Evolutionary conservation across 768 basidiomycete species (phyloP), one percentile per base, ranked within the genome.

Genomic region (Cystofilobasidium bisporidii): DNA sequence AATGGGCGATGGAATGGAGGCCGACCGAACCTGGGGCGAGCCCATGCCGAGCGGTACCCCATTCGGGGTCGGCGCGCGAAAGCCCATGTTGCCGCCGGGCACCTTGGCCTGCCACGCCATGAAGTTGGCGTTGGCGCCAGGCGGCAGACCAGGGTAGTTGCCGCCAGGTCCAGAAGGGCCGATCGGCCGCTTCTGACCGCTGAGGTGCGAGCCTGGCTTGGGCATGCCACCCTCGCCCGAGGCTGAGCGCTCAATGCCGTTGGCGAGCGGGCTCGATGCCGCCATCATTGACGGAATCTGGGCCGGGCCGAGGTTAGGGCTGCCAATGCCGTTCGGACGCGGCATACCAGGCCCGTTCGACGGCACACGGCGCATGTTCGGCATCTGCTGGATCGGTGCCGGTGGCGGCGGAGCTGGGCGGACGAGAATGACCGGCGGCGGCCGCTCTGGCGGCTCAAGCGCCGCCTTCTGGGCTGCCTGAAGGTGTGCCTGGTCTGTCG

Each of bases 341-440:
- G 64, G 55, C 22, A 56, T 38, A 9, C 67, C 50, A 26, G 61
- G 67, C 30, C 67, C 67, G 30, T 55, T 62, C 0, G 63, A 64
- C 15, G 56, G 36, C 24, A 64, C 58, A 17, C 63, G 68, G 15
- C 59, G 62, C 50, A 50, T 36, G 14, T 63, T 36, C 18, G 45
- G 68, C 24, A 57, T 47, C 33, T 56, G 60, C 40, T 58, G 20
- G 22, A 60, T 40, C 6, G 38, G 66, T 5, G 41, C 55, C 28
- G 63, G 63, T 17, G 61, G 59, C 26, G 66, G 60, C 3, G 33
- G 45, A 24, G 50, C 47, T 11, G 63, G 68, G 15, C 68, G 63
- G 48, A 65, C 62, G 40, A 69, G 68, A 48, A 69, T 65, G 48
- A 69, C 68, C 15, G 63, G 50, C 12, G 68, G 68, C 22, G 68